Base-by-base conservation (phyloP, 2,329 filamentous ascomycete genomes). In the Alternaria gansuensis region DNA sequence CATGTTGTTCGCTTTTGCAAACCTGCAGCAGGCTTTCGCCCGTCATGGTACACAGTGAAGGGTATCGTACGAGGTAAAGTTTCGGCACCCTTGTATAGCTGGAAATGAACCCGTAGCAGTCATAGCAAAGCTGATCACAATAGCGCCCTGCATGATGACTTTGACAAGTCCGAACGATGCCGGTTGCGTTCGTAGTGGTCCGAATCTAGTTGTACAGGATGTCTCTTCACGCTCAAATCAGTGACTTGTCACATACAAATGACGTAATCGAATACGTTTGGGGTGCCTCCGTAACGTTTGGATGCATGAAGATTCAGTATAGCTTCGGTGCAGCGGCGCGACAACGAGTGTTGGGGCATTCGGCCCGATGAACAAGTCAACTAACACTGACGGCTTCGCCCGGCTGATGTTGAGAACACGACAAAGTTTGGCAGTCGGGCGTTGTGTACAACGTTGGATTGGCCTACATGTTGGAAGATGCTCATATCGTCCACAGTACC, bases 331-430 rank as follows among this genome's bases (percentile, higher is more conserved):
- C 31, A 48, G 31, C 44, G 21, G 44, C 33, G 31, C 44, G 21
- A 34, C 31, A 36, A 23, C 23, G 21, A 9, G 13, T 48, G 44
- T 48, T 26, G 13, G 44, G 36, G 14, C 21, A 34, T 34, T 36
- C 44, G 44, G 44, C 36, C 44, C 31, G 44, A 48, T 14, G 31
- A 7, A 23, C 29, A 34, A 34, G 14, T 34, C 44, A 48, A n/a
- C 10, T 10, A 40, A 40, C 21, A 40, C 37, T 14, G 37, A 14
- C 11, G 10, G 36, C 36, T 39, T 39, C 44, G 21, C 17, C 14
- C 17, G 26, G 44, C 44, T 31, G 17, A 46, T 31, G 11, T 34
- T 46, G 28, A 17, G 36, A 39, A 23, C 17, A 39, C 11, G 17
- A 13, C 9, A 39, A 23, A 39, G 9, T 39, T 17, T 39, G 17